Evolutionary conservation across 176 grass and related monocot genomes (phyloP).

Genomic region (Tuctoria greenei): DNA sequence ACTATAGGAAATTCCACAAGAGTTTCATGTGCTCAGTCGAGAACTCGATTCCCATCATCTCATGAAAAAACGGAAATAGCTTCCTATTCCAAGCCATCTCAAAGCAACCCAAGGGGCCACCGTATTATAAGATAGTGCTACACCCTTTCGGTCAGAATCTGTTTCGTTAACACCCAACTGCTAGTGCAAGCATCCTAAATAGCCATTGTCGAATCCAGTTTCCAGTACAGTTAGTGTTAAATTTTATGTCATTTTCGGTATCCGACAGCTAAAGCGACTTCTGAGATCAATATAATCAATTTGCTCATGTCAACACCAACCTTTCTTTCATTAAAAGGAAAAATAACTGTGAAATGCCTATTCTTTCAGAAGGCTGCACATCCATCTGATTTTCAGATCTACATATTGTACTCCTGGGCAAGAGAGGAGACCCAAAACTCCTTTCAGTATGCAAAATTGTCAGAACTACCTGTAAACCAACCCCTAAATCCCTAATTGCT

Average conservation of each 20-base stretch:
- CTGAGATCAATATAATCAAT: conserved; percentile 42
- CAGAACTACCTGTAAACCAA: conserved; percentile 47
- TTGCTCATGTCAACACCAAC: conserved; percentile 27
- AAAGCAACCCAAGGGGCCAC: no score
- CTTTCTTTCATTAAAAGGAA: conserved; percentile 26
- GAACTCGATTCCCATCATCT: no score
- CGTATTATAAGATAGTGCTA: no score
- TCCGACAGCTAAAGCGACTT: not conserved
- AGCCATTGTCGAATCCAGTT: no score
- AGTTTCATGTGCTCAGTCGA: no score
- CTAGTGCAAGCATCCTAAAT: no score
- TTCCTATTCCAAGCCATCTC: no score
- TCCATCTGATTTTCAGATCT: conserved; percentile 25
- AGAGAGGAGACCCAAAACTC: conserved; percentile 34
- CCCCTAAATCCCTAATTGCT: conserved; percentile 35
- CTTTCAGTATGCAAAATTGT: conserved; percentile 49
- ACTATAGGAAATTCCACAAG: no score
- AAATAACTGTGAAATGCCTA: conserved; percentile 31
- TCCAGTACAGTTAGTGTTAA: no score
- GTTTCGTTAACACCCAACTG: no score
- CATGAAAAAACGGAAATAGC: no score
- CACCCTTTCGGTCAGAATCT: no score
- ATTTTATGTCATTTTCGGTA: not conserved
- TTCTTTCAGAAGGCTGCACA: conserved; percentile 40
- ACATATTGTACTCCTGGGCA: conserved; percentile 29